phyloP scores from a whole-genome alignment of 2,329 filamentous ascomycete species.

The Xylariaceae sp. region DNA sequence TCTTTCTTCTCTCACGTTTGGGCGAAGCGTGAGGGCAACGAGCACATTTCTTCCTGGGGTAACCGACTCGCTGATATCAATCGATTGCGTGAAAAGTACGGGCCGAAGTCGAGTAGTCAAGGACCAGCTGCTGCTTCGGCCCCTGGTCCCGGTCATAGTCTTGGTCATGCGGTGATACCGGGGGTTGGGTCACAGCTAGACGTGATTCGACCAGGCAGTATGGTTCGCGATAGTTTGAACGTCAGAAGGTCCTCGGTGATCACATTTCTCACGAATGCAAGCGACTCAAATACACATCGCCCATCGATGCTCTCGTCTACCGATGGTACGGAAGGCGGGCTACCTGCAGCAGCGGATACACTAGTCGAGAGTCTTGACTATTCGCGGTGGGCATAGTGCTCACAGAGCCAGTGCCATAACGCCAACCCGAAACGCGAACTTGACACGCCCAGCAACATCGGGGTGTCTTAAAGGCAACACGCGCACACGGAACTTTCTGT shows the following conservation, averaged over 20 bases:
- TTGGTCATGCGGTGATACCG: constrained; percentile 30
- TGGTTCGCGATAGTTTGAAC: constrained; percentile 56
- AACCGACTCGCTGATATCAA: constrained; percentile 81
- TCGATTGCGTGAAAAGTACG: constrained; percentile 66
- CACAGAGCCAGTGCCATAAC: not conserved
- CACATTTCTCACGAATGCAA: constrained; percentile 56
- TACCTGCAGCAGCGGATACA: constrained; percentile 32
- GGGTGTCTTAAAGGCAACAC: constrained; percentile 16
- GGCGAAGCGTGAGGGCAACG: constrained; percentile 68
- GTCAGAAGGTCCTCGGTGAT: constrained; percentile 53
- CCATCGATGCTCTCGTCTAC: constrained; percentile 54
- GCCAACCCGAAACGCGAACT: not conserved
- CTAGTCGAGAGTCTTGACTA: constrained; percentile 46
- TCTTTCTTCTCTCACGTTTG: constrained; percentile 93
- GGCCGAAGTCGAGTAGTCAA: constrained; percentile 35
- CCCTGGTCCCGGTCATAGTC: constrained; percentile 33
- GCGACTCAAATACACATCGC: constrained; percentile 53
- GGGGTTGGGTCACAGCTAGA: constrained; percentile 32
- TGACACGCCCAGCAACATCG: constrained; percentile 2
- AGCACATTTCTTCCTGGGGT: constrained; percentile 86
- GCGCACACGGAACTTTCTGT: constrained; percentile 20
- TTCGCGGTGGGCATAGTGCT: constrained; percentile 42
- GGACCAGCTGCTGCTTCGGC: constrained; percentile 28
- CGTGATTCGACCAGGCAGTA: constrained; percentile 40
- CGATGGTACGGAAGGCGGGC: constrained; percentile 48